Percentiles rank a stretch among this genome's conserved stretches.
phyloP scores from a whole-genome alignment of 2,329 filamentous ascomycete genomes.

The Aspergillus tamarii region DNA sequence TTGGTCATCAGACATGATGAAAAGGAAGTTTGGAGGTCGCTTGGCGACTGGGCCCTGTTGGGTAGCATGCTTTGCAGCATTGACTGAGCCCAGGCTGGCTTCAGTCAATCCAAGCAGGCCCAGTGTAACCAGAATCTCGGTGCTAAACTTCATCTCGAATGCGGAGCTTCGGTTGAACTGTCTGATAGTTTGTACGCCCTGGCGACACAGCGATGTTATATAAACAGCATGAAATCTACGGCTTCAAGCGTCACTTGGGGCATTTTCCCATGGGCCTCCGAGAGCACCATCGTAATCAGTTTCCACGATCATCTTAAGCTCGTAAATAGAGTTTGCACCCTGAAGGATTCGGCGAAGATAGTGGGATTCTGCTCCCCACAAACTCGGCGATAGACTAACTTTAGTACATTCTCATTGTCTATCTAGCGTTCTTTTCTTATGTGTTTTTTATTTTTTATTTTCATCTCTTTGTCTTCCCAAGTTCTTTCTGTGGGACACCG shows the following conservation, averaged over 20 bases:
- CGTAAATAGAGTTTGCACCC: not conserved
- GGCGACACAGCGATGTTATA: not conserved
- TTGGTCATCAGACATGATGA: constrained; percentile 71
- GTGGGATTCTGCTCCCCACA: not conserved
- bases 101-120: not conserved
- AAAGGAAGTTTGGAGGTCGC: constrained; percentile 60
- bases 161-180: not conserved
- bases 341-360: not conserved
- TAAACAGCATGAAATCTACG: not conserved
- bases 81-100: not conserved
- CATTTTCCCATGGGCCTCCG: not conserved
- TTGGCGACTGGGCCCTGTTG: not conserved
- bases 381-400: not conserved
- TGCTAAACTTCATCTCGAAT: not conserved
- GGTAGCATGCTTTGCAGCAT: not conserved
- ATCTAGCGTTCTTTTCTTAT: no score
- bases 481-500: no score
- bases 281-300: not conserved
- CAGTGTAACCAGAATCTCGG: not conserved
- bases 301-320: not conserved
- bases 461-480: no score
- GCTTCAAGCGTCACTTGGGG: not conserved
- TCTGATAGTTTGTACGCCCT: not conserved
- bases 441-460: no score
- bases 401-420: not conserved